Percentiles rank a stretch among this genome's conserved stretches.
These are phyloP conservation scores for Collybia nuda DNA, from an alignment of 768 basidiomycete genomes.

Conservation along the genomic window DNA sequence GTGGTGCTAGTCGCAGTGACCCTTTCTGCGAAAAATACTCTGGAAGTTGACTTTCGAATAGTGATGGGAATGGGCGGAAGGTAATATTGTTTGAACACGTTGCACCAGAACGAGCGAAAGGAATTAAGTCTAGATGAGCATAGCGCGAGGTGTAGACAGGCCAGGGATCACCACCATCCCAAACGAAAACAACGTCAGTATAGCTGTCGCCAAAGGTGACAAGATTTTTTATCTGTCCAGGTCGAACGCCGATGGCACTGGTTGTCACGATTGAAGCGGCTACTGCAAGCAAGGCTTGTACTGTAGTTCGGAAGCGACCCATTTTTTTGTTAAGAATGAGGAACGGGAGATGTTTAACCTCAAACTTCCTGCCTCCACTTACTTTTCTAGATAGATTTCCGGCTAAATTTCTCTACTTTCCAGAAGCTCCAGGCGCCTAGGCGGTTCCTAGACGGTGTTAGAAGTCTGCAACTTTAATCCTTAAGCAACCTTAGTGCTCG, in stretches of 20 bases:
- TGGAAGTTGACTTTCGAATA: slow-evolving; percentile 60
- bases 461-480: too few relatives aligned
- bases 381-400: neutral
- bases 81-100: slow-evolving; percentile 68
- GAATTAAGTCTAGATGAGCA: slow-evolving; percentile 49
- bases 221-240: slow-evolving; percentile 56
- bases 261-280: neutral
- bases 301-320: neutral
- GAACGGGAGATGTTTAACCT: too few relatives aligned
- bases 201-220: slow-evolving; percentile 73
- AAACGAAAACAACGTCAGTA: slow-evolving; percentile 46
- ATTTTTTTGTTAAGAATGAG: too few relatives aligned
- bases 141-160: slow-evolving; percentile 60
- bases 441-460: too few relatives aligned
- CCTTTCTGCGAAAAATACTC: slow-evolving; percentile 47
- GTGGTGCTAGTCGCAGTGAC: slow-evolving; percentile 33
- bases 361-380: too few relatives aligned
- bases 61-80: slow-evolving; percentile 52
- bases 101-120: slow-evolving; percentile 62
- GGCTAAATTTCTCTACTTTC: too few relatives aligned
- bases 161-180: slow-evolving; percentile 53
- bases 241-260: slow-evolving; percentile 22
- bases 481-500: too few relatives aligned
- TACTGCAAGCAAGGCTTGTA: neutral
- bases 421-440: too few relatives aligned